Percentiles rank a stretch among this genome's conserved stretches.
Evolutionary conservation across 805 yeast genomes (phyloP).

Genomic region (Candida golubevii): DNA sequence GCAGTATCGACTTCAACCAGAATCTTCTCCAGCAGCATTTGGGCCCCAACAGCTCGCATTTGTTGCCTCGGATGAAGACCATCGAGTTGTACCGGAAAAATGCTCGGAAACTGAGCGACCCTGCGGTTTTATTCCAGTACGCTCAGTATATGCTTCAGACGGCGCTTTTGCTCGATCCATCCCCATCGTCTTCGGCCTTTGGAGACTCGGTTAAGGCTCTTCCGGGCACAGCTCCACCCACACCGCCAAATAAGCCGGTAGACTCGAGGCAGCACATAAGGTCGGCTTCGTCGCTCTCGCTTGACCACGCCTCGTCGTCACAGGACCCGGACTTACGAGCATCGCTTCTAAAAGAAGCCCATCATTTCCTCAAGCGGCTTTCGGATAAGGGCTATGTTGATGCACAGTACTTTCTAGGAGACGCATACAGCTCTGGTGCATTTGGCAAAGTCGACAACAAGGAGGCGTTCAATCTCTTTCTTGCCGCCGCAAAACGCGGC

Average conservation of each 20-base stretch:
- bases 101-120: conserved; percentile 81
- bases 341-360: conserved; percentile 73
- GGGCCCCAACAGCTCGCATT: conserved; percentile 44
- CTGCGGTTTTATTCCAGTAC: conserved; percentile 80
- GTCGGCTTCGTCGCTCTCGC: conserved; percentile 4
- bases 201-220: neutral
- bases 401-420: conserved; percentile 91
- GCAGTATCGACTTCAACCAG: conserved; percentile 46
- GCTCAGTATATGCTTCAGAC: conserved; percentile 89
- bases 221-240: conserved; percentile 1
- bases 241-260: neutral
- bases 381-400: conserved; percentile 80
- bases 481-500: conserved; percentile 88
- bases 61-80: conserved; percentile 76
- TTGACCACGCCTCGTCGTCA: neutral
- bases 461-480: conserved; percentile 74
- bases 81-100: conserved; percentile 82
- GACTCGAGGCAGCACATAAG: neutral
- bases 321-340: conserved; percentile 36
- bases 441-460: conserved; percentile 74
- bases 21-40: conserved; percentile 48
- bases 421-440: conserved; percentile 80
- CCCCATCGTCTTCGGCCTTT: neutral
- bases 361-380: conserved; percentile 60
- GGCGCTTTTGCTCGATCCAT: conserved; percentile 43